Conservation (phyloP, 176 grass and related monocot genomes). For the Triticum timopheevii region DNA sequence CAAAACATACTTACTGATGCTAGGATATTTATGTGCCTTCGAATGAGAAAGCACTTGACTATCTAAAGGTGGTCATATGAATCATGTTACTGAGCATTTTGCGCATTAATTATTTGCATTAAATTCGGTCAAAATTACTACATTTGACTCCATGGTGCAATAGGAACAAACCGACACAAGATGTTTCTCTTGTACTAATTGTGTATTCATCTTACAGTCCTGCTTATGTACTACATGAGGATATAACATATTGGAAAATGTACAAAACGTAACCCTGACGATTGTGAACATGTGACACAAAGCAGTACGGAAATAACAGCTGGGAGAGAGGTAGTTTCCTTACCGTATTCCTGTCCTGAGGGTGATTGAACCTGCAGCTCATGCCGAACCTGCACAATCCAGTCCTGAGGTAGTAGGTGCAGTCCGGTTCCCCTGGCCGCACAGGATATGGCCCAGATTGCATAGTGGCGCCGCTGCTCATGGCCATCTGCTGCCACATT, state of each 20-base stretch:
- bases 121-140: background rate
- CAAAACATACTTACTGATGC: background rate
- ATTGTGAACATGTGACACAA: background rate
- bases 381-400: slow-evolving; percentile 92
- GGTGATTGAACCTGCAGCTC: slow-evolving; percentile 97
- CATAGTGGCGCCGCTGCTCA: slow-evolving; percentile 50
- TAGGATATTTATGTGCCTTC: background rate
- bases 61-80: slow-evolving; percentile 4
- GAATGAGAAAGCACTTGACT: background rate
- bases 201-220: background rate
- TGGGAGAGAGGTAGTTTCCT: slow-evolving; percentile 17
- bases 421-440: slow-evolving; percentile 76
- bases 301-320: slow-evolving; percentile 13
- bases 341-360: slow-evolving; percentile 88
- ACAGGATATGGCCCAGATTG: slow-evolving; percentile 73
- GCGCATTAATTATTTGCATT: slow-evolving; percentile 14
- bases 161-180: background rate
- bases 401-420: slow-evolving; percentile 98
- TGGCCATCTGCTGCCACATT: slow-evolving; percentile 85
- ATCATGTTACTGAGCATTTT: background rate
- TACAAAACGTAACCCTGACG: background rate
- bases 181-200: background rate
- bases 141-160: background rate
- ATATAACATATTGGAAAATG: background rate
- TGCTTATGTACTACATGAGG: slow-evolving; percentile 12